A percentile compares a stretch with the other conserved stretches of the same genome.
phyloP scores from a whole-genome alignment of 1,284 basidiomycete species.

The Stereum hirsutum region DNA sequence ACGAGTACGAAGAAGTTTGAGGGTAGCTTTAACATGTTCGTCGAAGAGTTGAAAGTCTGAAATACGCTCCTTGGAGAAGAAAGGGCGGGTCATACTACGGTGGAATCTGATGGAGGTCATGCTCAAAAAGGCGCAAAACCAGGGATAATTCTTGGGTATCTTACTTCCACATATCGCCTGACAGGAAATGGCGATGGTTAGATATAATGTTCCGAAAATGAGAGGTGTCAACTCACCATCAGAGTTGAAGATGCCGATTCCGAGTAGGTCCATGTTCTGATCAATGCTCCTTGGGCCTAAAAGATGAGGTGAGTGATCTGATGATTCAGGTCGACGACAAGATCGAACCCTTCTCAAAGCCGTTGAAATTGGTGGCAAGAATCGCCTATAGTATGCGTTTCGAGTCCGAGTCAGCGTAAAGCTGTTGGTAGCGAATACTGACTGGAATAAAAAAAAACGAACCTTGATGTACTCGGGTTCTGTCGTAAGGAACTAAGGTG shows the following conservation, averaged over 20 bases:
- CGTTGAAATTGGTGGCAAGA: background rate
- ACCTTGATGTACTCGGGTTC: slow-evolving; percentile 1
- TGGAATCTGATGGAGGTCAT: slow-evolving; percentile 24
- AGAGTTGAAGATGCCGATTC: slow-evolving; percentile 57
- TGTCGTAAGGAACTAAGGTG: background rate
- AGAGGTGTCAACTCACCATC: slow-evolving; percentile 25
- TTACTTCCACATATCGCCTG: slow-evolving; percentile 33
- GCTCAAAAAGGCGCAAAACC: background rate
- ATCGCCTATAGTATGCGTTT: background rate
- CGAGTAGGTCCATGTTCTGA: slow-evolving; percentile 29
- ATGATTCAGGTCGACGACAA: background rate
- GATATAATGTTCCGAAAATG: background rate
- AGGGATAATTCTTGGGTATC: background rate
- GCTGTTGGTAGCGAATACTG: too few relatives aligned
- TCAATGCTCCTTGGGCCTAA: slow-evolving; percentile 6
- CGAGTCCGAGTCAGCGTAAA: background rate
- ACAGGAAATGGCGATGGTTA: background rate
- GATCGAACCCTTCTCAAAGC: slow-evolving; percentile 1
- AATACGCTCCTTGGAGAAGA: slow-evolving; percentile 34
- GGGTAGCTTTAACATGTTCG: slow-evolving; percentile 25
- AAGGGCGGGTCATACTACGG: slow-evolving; percentile 35
- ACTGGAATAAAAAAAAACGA: background rate
- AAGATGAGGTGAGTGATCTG: background rate
- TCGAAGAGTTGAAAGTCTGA: slow-evolving; percentile 39
- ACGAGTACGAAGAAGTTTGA: slow-evolving; percentile 26